phyloP scores from a whole-genome alignment of 306 rosid genomes.

The Geum urbanum region DNA sequence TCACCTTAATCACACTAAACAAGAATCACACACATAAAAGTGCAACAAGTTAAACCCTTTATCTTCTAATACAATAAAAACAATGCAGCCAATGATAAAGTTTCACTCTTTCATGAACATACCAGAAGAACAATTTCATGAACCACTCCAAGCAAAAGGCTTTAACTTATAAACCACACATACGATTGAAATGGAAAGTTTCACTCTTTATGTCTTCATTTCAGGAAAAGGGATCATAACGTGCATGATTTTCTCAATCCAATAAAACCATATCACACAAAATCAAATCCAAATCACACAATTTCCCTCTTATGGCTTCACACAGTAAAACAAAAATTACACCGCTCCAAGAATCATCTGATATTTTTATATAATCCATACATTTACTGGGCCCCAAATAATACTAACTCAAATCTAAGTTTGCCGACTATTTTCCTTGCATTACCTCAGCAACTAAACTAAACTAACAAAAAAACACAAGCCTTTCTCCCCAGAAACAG shows the following conservation, averaged over 20 bases:
- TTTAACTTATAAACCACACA: conserved; percentile 14
- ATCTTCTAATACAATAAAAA: not conserved
- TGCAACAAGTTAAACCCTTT: conserved; percentile 12
- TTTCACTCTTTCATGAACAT: not conserved
- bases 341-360: not conserved
- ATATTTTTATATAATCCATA: not conserved
- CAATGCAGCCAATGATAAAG: not conserved
- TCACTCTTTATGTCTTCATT: not conserved
- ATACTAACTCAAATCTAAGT: not conserved
- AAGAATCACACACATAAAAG: not conserved
- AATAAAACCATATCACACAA: conserved; percentile 1
- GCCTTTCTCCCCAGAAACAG: not conserved
- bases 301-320: not conserved
- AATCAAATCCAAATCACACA: conserved; percentile 2
- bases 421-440: not conserved
- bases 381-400: conserved; percentile 9
- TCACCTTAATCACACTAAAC: conserved; percentile 10
- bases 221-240: not conserved
- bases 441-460: conserved; percentile 11
- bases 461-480: not conserved
- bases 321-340: conserved; percentile 2
- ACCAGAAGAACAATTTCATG: conserved; percentile 16
- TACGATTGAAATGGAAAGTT: conserved; percentile 5
- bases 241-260: conserved; percentile 3
- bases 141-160: conserved; percentile 17